Conservation (phyloP, 1,284 basidiomycete species). For the Boletus subluridellus region DNA sequence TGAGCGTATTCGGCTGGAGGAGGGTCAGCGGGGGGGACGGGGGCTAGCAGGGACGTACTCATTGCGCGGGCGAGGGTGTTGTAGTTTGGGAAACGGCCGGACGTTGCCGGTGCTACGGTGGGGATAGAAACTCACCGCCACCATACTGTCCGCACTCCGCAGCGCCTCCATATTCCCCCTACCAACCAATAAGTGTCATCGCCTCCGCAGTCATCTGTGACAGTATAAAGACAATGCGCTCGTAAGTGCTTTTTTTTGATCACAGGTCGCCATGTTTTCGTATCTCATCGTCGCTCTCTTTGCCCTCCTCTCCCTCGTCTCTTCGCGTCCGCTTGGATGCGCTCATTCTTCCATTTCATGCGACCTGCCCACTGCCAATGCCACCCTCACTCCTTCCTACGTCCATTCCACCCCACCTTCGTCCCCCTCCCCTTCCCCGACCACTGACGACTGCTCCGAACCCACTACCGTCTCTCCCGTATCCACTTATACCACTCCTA, state of each 20-base stretch:
- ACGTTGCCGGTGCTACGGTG: constrained; percentile 6
- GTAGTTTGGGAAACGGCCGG: constrained; percentile 5
- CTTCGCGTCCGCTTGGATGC: constrained; percentile 38
- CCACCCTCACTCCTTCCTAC: constrained; percentile 9
- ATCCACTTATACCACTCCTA: too few relatives aligned
- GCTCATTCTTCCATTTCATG: constrained; percentile 29
- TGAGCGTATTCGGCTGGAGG: constrained; percentile 45
- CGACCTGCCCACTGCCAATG: constrained; percentile 33
- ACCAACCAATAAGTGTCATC: too few relatives aligned
- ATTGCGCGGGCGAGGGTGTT: constrained; percentile 13
- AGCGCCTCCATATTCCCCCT: too few relatives aligned
- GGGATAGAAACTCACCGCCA: constrained; percentile 2
- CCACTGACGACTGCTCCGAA: not conserved
- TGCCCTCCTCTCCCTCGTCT: constrained; percentile 45
- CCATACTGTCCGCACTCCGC: not conserved
- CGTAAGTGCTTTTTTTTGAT: not conserved
- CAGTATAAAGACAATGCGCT: not conserved
- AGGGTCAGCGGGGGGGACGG: not conserved
- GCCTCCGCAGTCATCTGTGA: not conserved
- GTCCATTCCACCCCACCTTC: too few relatives aligned
- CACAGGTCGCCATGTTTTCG: constrained; percentile 39
- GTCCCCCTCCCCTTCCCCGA: not conserved
- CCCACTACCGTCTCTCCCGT: not conserved
- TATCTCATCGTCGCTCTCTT: constrained; percentile 47
- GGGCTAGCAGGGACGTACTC: constrained; percentile 17